Percentiles rank a stretch among this genome's conserved stretches.
Conservation (phyloP, 2,329 filamentous ascomycete species). For the Aspergillus intermedius region DNA sequence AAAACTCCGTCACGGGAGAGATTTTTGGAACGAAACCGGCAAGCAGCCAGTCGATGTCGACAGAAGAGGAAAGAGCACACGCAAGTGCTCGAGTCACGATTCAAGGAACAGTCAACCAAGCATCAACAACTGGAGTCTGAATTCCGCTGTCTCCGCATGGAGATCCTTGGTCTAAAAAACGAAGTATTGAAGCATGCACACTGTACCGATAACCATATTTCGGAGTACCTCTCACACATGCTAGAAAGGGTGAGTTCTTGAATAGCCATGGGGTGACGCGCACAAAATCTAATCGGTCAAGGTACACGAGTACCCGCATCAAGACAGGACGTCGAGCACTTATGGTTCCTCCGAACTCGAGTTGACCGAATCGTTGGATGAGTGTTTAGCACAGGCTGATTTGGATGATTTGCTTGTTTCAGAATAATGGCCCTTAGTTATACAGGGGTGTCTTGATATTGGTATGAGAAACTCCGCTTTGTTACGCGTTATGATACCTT, state of each 20-base stretch:
- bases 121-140: constrained; percentile 26
- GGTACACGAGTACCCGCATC: too few relatives aligned
- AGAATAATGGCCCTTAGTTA: too few relatives aligned
- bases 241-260: constrained; percentile 22
- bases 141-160: constrained; percentile 28
- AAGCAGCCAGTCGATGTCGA: constrained; percentile 56
- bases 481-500: too few relatives aligned
- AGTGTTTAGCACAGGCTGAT: too few relatives aligned
- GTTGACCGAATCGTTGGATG: too few relatives aligned
- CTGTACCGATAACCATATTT: constrained; percentile 33
- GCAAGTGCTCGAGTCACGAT: constrained; percentile 41
- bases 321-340: too few relatives aligned
- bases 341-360: too few relatives aligned
- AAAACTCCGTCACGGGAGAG: constrained; percentile 30
- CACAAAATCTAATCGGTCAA: too few relatives aligned
- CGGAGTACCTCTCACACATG: constrained; percentile 31
- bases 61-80: constrained; percentile 57
- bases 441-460: too few relatives aligned
- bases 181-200: constrained; percentile 35
- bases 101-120: constrained; percentile 29
- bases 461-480: too few relatives aligned
- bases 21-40: constrained; percentile 53
- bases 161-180: constrained; percentile 35
- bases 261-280: too few relatives aligned
- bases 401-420: too few relatives aligned